A percentile compares a stretch with the other conserved stretches of the same genome.
phyloP scores from a whole-genome alignment of 164 flowering plant species.

The Taxillus chinensis region DNA sequence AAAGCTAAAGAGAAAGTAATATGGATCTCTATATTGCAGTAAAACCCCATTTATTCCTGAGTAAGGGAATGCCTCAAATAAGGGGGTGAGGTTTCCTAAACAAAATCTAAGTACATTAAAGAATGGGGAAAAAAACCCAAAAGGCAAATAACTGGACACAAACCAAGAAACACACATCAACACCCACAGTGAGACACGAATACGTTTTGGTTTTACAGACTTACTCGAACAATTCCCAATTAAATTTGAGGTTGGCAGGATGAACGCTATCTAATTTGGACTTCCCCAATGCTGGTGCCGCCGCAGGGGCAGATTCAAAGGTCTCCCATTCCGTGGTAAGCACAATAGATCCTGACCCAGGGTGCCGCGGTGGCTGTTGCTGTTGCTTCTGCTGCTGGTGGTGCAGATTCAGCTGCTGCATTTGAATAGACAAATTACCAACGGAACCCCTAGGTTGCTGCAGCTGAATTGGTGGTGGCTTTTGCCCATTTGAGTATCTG shows the following conservation, averaged over 20 bases:
- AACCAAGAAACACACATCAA: constrained; percentile 15
- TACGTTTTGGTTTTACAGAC: constrained; percentile 1
- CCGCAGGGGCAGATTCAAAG: constrained; percentile 30
- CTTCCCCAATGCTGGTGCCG: constrained; percentile 8
- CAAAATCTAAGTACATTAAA: constrained; percentile 36
- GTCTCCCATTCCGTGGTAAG: constrained; percentile 87
- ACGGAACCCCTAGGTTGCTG: too few species aligned
- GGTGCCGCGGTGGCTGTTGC: constrained; percentile 11
- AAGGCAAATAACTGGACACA: constrained; percentile 16
- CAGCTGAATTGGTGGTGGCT: constrained; percentile 3
- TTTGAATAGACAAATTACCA: too few species aligned
- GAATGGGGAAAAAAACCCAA: constrained; percentile 14
- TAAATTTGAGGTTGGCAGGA: constrained; percentile 24
- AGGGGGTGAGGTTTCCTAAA: constrained; percentile 8
- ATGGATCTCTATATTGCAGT: constrained; percentile 1
- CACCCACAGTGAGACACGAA: constrained; percentile 14
- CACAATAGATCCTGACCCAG: constrained; percentile 29
- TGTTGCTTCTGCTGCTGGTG: constrained; percentile 1
- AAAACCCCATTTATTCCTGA: constrained; percentile 21
- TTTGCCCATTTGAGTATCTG: constrained; percentile 19
- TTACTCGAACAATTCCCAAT: constrained; percentile 45
- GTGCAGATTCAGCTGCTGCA: too few species aligned
- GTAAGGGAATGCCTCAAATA: constrained; percentile 3
- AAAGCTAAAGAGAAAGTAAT: not conserved
- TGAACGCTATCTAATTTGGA: constrained; percentile 1